These are phyloP conservation scores for Schrenkiella parvula DNA, from an alignment of 345 rosid species.

Conservation along the genomic window DNA sequence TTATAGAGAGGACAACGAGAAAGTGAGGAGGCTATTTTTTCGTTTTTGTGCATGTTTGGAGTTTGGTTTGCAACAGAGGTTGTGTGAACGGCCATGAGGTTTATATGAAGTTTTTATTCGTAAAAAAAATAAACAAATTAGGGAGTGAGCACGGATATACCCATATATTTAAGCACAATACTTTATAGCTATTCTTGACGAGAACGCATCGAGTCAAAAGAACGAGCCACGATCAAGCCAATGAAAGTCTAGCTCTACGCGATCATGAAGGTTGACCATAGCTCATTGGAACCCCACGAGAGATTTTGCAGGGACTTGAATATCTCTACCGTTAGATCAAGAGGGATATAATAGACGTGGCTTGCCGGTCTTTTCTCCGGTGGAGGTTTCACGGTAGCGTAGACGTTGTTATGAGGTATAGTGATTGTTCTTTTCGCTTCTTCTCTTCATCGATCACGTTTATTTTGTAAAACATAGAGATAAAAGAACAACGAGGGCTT, in stretches of 20 bases:
- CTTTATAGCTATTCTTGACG: too few relatives aligned
- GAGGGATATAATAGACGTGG: not conserved
- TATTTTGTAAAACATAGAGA: too few relatives aligned
- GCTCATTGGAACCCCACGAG: not conserved
- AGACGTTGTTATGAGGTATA: not conserved
- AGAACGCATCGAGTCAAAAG: not conserved
- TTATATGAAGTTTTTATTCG: not conserved
- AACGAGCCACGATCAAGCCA: not conserved
- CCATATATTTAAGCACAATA: too few relatives aligned
- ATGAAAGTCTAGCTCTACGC: not conserved
- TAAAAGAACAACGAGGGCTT: too few relatives aligned
- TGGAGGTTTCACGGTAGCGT: not conserved
- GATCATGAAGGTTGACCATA: not conserved
- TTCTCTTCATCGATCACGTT: not conserved
- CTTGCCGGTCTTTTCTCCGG: not conserved
- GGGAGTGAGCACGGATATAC: too few relatives aligned
- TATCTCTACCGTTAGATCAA: not conserved
- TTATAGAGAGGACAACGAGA: not conserved
- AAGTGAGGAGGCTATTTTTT: not conserved
- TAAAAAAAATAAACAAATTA: not conserved
- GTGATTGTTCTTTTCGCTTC: not conserved
- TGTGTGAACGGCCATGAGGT: constrained; percentile 21
- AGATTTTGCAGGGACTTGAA: not conserved
- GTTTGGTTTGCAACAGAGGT: constrained; percentile 28
- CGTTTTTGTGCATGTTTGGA: not conserved